A percentile compares a stretch with the other conserved stretches of the same genome.
phyloP scores from a whole-genome alignment of 75 land plant species.

The Cryptomeria japonica region DNA sequence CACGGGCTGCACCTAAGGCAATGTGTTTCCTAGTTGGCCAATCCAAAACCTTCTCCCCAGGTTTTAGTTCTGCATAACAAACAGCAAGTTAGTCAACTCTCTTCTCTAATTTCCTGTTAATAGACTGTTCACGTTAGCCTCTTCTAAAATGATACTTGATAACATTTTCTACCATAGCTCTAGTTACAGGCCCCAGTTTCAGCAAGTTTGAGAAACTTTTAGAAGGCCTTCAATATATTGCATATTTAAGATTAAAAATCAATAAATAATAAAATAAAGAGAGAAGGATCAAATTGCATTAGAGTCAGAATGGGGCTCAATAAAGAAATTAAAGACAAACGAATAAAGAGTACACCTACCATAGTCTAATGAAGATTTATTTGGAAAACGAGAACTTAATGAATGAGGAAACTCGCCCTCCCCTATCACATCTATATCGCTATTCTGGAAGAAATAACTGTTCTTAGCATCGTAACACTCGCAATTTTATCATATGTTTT shows the following conservation, averaged over 20 bases:
- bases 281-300: background rate
- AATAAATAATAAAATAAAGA: background rate
- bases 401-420: too few species aligned
- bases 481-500: too few species aligned
- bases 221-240: background rate
- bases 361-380: background rate
- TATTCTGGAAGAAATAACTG: too few species aligned
- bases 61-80: constrained; percentile 50
- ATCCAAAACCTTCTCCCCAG: constrained; percentile 58
- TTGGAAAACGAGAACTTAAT: too few species aligned
- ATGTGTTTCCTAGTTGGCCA: constrained; percentile 71
- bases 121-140: background rate
- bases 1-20: constrained; percentile 86
- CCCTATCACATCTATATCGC: too few species aligned
- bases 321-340: background rate
- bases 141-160: background rate
- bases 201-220: background rate
- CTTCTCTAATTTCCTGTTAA: background rate
- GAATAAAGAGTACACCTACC: background rate
- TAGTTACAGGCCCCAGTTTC: background rate
- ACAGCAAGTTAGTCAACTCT: background rate
- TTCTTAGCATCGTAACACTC: too few species aligned
- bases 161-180: background rate
- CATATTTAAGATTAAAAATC: background rate
- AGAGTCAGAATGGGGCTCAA: background rate